Evolutionary conservation across 805 yeast genomes (phyloP).

Genomic region (Saccharomycopsis sp.): DNA sequence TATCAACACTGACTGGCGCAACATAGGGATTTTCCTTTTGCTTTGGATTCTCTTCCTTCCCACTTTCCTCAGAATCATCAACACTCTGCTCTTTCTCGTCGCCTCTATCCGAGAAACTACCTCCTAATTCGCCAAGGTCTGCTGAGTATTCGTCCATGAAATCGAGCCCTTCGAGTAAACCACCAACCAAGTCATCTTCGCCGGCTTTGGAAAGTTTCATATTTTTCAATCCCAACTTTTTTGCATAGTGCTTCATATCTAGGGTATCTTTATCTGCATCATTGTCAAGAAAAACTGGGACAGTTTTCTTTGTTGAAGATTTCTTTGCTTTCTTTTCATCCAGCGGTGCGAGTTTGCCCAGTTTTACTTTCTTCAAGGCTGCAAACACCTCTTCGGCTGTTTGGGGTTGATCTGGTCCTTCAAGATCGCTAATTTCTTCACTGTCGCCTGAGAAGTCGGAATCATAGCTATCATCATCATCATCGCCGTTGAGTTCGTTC

Average conservation of each 20-base stretch:
- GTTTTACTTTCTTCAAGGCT: constrained; percentile 34
- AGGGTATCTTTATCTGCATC: constrained; percentile 56
- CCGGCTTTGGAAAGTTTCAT: constrained; percentile 39
- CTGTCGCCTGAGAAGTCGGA: constrained; percentile 26
- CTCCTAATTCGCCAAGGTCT: constrained; percentile 36
- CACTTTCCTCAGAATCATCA: constrained; percentile 24
- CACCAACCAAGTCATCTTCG: constrained; percentile 73
- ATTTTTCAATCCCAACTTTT: constrained; percentile 62
- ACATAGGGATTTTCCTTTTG: constrained; percentile 64
- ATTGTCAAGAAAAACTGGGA: constrained; percentile 36
- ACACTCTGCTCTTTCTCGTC: constrained; percentile 25
- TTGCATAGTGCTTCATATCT: constrained; percentile 77
- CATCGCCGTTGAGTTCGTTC: constrained; percentile 24
- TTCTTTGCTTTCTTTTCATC: constrained; percentile 20
- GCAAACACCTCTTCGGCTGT: constrained; percentile 38
- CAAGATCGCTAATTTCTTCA: constrained; percentile 22
- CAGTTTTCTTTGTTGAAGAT: constrained; percentile 21
- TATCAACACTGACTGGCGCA: constrained; percentile 20
- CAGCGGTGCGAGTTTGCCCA: constrained; percentile 17
- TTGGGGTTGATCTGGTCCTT: constrained; percentile 25
- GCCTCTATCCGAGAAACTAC: constrained; percentile 32
- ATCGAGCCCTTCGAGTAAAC: constrained; percentile 59
- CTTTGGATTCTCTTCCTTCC: constrained; percentile 22
- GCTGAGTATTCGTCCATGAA: constrained; percentile 21
- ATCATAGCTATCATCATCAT: constrained; percentile 22